phyloP scores from a whole-genome alignment of 2,329 filamentous ascomycete species.

The Coniochaeta pulveracea region DNA sequence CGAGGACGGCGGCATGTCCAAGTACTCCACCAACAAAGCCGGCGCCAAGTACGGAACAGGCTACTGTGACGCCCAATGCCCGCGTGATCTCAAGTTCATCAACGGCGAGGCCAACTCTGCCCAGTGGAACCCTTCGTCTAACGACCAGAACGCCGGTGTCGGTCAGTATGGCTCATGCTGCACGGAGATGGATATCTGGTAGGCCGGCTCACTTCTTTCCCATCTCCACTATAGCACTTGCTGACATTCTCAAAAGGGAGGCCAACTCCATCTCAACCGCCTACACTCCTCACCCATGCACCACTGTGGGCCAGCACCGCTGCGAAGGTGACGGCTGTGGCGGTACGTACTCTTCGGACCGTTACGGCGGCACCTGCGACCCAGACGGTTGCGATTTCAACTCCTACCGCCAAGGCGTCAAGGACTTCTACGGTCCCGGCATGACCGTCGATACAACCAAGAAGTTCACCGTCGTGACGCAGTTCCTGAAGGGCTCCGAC shows the following conservation, averaged over 20 bases:
- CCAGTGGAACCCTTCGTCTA: constrained; percentile 33
- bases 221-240: constrained; percentile 18
- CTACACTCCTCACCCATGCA: constrained; percentile 48
- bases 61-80: constrained; percentile 39
- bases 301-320: constrained; percentile 23
- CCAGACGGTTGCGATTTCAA: constrained; percentile 57
- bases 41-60: constrained; percentile 50
- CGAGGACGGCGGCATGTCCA: constrained; percentile 38
- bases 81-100: constrained; percentile 42
- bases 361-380: constrained; percentile 49
- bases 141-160: constrained; percentile 37
- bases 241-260: constrained; percentile 31
- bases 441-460: constrained; percentile 44
- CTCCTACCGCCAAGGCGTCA: constrained; percentile 49
- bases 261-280: constrained; percentile 49
- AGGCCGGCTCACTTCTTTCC: constrained; percentile 14
- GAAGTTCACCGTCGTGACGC: constrained; percentile 50
- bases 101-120: constrained; percentile 40
- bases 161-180: constrained; percentile 41
- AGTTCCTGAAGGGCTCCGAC: constrained; percentile 38
- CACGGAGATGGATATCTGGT: constrained; percentile 49
- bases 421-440: constrained; percentile 47
- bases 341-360: constrained; percentile 32
- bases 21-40: constrained; percentile 35
- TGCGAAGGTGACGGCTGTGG: constrained; percentile 35